These are phyloP conservation scores for Phytophthora fragariae DNA, from an alignment of 352 stramenopile species.

Conservation along the genomic window DNA sequence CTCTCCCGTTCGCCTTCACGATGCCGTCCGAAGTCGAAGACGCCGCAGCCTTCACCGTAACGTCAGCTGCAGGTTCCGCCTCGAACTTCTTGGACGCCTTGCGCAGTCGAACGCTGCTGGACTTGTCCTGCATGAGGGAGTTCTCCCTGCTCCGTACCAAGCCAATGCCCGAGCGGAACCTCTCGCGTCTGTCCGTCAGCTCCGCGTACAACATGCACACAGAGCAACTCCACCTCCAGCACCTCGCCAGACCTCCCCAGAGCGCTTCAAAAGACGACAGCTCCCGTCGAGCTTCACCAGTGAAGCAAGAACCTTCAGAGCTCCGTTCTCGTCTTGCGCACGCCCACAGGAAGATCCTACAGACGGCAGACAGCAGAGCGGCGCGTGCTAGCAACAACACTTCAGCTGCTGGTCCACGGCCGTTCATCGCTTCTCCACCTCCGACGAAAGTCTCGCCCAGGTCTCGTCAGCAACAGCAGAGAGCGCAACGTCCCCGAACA, in stretches of 20 bases:
- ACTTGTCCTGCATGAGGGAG: slow-evolving; percentile 64
- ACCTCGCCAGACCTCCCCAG: slow-evolving; percentile 23
- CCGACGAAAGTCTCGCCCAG: neutral
- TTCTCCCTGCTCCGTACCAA: slow-evolving; percentile 53
- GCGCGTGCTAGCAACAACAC: neutral
- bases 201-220: slow-evolving; percentile 58
- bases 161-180: slow-evolving; percentile 46
- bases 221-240: slow-evolving; percentile 51
- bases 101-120: slow-evolving; percentile 50
- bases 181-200: slow-evolving; percentile 46
- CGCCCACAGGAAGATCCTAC: slow-evolving; percentile 20
- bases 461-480: slow-evolving; percentile 6
- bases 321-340: slow-evolving; percentile 18
- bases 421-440: neutral
- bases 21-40: slow-evolving; percentile 23
- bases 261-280: neutral
- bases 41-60: neutral
- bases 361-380: neutral
- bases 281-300: slow-evolving; percentile 9
- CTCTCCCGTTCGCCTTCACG: slow-evolving; percentile 30
- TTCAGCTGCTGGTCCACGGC: neutral
- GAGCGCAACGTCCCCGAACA: slow-evolving; percentile 2
- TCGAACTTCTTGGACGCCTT: slow-evolving; percentile 42
- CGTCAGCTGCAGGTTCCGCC: slow-evolving; percentile 7
- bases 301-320: slow-evolving; percentile 16